Conservation (phyloP, 345 rosid species). For the Citrus reticulata region DNA sequence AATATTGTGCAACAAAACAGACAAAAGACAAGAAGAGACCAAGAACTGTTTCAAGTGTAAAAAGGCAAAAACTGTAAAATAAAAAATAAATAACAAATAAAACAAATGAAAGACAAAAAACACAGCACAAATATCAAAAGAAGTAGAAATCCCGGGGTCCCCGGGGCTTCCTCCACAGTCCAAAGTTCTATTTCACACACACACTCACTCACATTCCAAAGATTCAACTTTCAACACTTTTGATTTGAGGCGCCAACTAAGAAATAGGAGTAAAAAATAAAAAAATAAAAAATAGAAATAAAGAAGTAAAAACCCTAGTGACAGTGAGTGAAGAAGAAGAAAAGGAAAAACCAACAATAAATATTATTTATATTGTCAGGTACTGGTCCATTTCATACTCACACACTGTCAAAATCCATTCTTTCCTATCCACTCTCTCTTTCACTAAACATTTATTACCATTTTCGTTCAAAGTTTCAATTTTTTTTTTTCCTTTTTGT, state of each 20-base stretch:
- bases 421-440: not conserved
- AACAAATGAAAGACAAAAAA: not conserved
- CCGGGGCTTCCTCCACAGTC: not conserved
- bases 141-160: not conserved
- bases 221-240: constrained; percentile 17
- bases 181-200: not conserved
- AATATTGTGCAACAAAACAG: not conserved
- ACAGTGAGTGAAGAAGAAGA: constrained; percentile 2
- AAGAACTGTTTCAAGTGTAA: not conserved
- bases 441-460: not conserved
- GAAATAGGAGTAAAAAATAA: not conserved
- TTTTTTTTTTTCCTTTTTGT: not conserved
- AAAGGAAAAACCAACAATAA: not conserved
- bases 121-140: not conserved
- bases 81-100: not conserved
- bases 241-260: constrained; percentile 31
- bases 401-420: not conserved
- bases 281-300: not conserved
- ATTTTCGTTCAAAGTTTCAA: constrained; percentile 13
- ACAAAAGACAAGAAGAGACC: not conserved
- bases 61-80: not conserved
- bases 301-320: constrained; percentile 1
- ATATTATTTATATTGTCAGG: not conserved
- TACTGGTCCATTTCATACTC: not conserved
- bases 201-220: not conserved